Percentiles rank a stretch among this genome's conserved stretches.
phyloP scores from a whole-genome alignment of 768 basidiomycete species.

The Lactarius tabidus region DNA sequence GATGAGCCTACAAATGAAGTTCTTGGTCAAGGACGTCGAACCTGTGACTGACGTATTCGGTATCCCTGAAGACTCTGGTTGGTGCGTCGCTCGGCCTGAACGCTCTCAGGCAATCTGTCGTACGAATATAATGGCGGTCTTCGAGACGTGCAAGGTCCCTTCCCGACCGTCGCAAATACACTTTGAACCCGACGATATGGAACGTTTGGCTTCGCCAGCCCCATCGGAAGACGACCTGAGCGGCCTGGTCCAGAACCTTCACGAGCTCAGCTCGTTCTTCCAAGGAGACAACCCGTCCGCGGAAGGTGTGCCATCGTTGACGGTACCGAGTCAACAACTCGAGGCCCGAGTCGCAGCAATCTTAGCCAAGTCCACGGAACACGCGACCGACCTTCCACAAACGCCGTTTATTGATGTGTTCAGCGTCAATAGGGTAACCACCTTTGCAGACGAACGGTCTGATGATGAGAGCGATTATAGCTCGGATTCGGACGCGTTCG shows the following conservation, averaged over 20 bases:
- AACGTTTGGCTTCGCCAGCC: constrained; percentile 29
- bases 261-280: constrained; percentile 73
- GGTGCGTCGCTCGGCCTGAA: constrained; percentile 75
- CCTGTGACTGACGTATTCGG: constrained; percentile 74
- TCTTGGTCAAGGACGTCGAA: constrained; percentile 44
- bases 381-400: constrained; percentile 54
- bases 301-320: constrained; percentile 26
- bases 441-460: constrained; percentile 25
- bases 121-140: constrained; percentile 78
- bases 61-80: constrained; percentile 76
- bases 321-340: constrained; percentile 54
- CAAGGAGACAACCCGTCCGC: constrained; percentile 39
- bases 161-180: constrained; percentile 67
- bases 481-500: constrained; percentile 36
- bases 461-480: constrained; percentile 34
- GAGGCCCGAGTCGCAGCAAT: constrained; percentile 81
- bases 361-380: constrained; percentile 70
- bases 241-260: constrained; percentile 71
- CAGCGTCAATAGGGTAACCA: constrained; percentile 42
- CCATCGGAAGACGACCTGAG: constrained; percentile 60
- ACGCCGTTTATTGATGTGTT: constrained; percentile 82
- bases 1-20: constrained; percentile 78
- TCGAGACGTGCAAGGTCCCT: constrained; percentile 74
- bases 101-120: constrained; percentile 59
- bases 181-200: constrained; percentile 61